Evolutionary conservation across 1,284 basidiomycete genomes (phyloP), one percentile per base, ranked within the genome.

Genomic region (Sphaerobolus stellatus): DNA sequence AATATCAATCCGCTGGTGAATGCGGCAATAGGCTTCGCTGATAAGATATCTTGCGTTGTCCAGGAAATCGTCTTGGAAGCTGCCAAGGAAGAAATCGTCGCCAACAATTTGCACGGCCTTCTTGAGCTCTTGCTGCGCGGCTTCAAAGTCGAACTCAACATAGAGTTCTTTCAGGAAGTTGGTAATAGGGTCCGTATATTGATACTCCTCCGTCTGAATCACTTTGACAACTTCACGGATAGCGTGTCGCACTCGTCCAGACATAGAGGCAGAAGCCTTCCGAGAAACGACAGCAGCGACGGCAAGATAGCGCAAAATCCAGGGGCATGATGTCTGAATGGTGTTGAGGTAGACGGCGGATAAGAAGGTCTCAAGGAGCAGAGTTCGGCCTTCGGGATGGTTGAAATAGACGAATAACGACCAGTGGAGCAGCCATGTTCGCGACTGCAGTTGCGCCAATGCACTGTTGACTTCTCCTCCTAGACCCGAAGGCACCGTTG

Each of bases 341-440:
- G 96, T 98, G 78, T 97, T 97, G 69, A 99, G 88, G 77, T 98
- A 99, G 3, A 92, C 90, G 2, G 94, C 94, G 22, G 90, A 83
- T 65, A 98, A 86, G 86, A 98, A 99, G 24, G 93, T 92, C 68
- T 99, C 97, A 61, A 99, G 88, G 54, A 99, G 85, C 36, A 92
- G 84, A n/a, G 91, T 91, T 40, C 95, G 86, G 28, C 93, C 94
- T 61, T 94, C 83, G 0, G 87, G 86, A 72, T 98, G 93, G 77
- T 98, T 98, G 81, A 96, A 98, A 76, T 95, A 98, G 60, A 98
- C 93, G 72, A 98, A 99, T 50, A 99, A 84, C 16, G 90, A 92
- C 96, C 96, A 99, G 76, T 99, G 97, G 13, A 94, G 84, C 56
- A 97, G 83, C 95, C 96, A 98, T 48, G 93, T 93, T 57, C 97